Evolutionary conservation across 495 filamentous ascomycete genomes (phyloP).

Genomic region (Hypomontagnella submonticulosa): DNA sequence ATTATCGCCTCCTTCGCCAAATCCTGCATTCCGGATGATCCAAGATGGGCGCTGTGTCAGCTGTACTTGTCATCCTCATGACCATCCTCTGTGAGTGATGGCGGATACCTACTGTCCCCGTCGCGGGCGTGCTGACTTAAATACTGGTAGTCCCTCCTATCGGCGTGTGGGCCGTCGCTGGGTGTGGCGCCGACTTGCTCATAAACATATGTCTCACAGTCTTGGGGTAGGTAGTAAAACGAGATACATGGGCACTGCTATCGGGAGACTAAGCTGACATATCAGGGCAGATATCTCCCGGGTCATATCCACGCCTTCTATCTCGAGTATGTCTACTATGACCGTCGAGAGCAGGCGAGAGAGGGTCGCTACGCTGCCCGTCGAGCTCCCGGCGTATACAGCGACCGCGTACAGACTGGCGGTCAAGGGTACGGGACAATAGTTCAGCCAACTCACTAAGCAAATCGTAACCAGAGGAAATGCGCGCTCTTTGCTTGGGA

Average conservation of each 20-base stretch:
- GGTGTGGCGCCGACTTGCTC: constrained; percentile 82
- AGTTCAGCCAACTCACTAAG: constrained; percentile 46
- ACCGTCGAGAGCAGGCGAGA: constrained; percentile 68
- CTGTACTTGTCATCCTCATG: constrained; percentile 66
- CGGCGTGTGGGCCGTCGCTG: constrained; percentile 54
- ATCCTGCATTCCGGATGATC: constrained; percentile 2
- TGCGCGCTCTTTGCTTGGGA: too few species aligned
- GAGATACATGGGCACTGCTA: not conserved
- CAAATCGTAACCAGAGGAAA: not conserved
- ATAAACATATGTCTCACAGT: constrained; percentile 94
- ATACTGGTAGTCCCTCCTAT: constrained; percentile 53
- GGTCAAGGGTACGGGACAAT: constrained; percentile 70
- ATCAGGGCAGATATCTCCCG: constrained; percentile 69
- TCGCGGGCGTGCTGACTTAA: constrained; percentile 5
- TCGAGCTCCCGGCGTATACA: constrained; percentile 81
- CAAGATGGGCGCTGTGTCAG: constrained; percentile 64
- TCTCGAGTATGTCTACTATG: constrained; percentile 86
- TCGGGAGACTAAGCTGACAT: constrained; percentile 10
- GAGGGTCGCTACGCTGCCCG: constrained; percentile 58
- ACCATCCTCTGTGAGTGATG: constrained; percentile 63
- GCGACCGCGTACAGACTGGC: constrained; percentile 78
- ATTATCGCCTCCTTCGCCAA: not conserved
- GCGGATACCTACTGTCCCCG: not conserved
- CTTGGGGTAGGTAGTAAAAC: constrained; percentile 52
- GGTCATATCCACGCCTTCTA: constrained; percentile 94